These are phyloP conservation scores for Hortiboletus rubellus DNA, from an alignment of 1,284 basidiomycete genomes.

Conservation along the genomic window DNA sequence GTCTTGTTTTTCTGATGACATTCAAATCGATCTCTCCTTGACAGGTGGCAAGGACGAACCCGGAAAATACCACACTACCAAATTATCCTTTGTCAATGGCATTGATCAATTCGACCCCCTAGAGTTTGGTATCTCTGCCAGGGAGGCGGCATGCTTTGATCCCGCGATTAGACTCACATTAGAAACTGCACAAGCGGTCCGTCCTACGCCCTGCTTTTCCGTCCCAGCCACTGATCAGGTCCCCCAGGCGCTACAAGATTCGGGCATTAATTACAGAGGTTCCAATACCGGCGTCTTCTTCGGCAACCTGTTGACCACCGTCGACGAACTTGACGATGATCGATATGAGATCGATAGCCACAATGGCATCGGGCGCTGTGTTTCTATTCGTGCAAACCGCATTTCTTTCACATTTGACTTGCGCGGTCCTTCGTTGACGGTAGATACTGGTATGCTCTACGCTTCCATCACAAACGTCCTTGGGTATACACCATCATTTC, in stretches of 20 bases:
- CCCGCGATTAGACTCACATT: constrained; percentile 26
- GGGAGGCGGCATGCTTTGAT: constrained; percentile 29
- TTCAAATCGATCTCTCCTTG: not conserved
- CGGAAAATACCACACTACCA: constrained; percentile 29
- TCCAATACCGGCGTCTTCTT: constrained; percentile 37
- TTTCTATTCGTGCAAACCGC: constrained; percentile 43
- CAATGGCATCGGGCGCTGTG: constrained; percentile 29
- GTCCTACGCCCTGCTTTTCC: not conserved
- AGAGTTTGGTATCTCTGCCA: constrained; percentile 36
- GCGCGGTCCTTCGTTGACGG: constrained; percentile 45
- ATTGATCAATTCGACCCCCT: constrained; percentile 32
- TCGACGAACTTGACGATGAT: constrained; percentile 31
- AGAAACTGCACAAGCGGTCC: constrained; percentile 28
- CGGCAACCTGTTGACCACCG: constrained; percentile 29
- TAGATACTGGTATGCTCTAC: constrained; percentile 42
- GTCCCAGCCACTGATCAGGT: not conserved
- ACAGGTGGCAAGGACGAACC: constrained; percentile 30
- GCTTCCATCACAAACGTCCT: not conserved
- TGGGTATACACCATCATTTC: not conserved
- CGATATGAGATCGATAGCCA: constrained; percentile 28
- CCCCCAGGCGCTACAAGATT: constrained; percentile 32
- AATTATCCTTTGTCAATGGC: constrained; percentile 34
- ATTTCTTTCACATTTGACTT: constrained; percentile 52
- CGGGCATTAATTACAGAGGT: constrained; percentile 35
- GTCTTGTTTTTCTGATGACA: not conserved